Evolutionary conservation across 768 basidiomycete genomes (phyloP).

Genomic region (Phylloporus sp.): DNA sequence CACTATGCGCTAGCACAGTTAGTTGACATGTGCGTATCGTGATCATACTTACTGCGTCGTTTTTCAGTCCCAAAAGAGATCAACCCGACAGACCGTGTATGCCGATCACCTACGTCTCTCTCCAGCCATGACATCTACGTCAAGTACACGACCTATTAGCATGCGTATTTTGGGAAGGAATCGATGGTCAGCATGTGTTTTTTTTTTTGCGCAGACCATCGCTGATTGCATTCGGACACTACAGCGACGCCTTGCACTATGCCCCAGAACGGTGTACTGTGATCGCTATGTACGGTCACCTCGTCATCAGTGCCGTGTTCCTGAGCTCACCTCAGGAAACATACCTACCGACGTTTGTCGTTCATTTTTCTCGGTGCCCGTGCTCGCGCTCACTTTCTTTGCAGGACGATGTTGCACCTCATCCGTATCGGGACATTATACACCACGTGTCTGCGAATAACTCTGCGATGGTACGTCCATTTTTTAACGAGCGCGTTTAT

Average conservation of each 20-base stretch:
- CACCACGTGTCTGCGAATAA: slow-evolving; percentile 80
- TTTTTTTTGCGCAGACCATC: background rate
- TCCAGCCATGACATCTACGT: slow-evolving; percentile 53
- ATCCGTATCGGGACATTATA: slow-evolving; percentile 72
- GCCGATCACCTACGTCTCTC: slow-evolving; percentile 60
- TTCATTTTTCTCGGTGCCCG: background rate
- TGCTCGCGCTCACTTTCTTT: background rate
- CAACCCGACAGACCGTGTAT: slow-evolving; percentile 37
- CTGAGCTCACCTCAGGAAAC: slow-evolving; percentile 75
- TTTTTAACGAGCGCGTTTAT: background rate
- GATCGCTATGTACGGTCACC: slow-evolving; percentile 62
- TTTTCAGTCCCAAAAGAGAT: slow-evolving; percentile 51
- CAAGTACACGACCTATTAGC: slow-evolving; percentile 70
- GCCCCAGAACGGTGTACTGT: slow-evolving; percentile 69
- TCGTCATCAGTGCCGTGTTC: slow-evolving; percentile 72
- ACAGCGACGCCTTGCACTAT: slow-evolving; percentile 64
- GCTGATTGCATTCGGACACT: background rate
- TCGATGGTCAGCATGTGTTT: slow-evolving; percentile 57
- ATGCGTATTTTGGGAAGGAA: slow-evolving; percentile 71
- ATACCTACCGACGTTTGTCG: slow-evolving; percentile 69
- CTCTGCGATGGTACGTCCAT: slow-evolving; percentile 62
- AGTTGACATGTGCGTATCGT: slow-evolving; percentile 3
- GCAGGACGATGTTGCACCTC: slow-evolving; percentile 72
- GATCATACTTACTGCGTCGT: slow-evolving; percentile 1
- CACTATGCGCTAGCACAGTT: slow-evolving; percentile 64